Evolutionary conservation across 306 rosid species (phyloP).

Genomic region (Abrus pulchellus): DNA sequence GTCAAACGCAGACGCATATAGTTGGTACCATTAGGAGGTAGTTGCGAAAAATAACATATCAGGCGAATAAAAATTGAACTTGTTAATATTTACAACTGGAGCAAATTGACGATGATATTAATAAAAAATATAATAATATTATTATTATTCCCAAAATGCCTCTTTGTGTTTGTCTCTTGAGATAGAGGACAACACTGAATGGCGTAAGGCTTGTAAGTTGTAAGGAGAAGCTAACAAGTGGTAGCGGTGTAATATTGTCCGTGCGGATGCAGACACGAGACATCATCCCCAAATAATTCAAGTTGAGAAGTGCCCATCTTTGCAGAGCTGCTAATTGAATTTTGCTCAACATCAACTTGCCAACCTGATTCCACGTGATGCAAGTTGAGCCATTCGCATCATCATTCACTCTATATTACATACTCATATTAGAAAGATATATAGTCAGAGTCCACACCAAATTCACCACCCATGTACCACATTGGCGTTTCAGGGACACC

Average conservation of each 20-base stretch:
- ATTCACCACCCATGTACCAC: constrained; percentile 34
- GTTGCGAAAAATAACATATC: constrained; percentile 24
- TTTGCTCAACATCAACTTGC: constrained; percentile 14
- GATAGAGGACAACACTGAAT: constrained; percentile 41
- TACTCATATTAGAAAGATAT: not conserved
- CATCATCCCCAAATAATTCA: not conserved
- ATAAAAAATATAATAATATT: not conserved
- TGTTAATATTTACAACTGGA: constrained; percentile 46
- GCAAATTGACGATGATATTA: constrained; percentile 35
- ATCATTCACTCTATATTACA: not conserved
- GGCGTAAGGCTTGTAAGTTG: not conserved
- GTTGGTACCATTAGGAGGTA: constrained; percentile 38
- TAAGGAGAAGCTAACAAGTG: constrained; percentile 28
- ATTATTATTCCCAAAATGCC: constrained; percentile 18
- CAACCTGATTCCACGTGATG: constrained; percentile 4
- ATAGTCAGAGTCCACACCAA: not conserved
- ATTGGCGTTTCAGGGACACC: not conserved
- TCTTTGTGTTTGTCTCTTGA: constrained; percentile 8
- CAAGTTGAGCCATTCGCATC: constrained; percentile 30
- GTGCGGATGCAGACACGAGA: not conserved
- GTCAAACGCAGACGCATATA: constrained; percentile 1
- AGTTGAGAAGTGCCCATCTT: constrained; percentile 42
- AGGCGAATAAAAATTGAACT: constrained; percentile 45
- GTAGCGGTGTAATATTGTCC: constrained; percentile 41
- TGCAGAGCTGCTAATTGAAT: constrained; percentile 5